These are phyloP conservation scores for Phaseolus lunatus DNA, from an alignment of 306 rosid genomes.

Conservation along the genomic window DNA sequence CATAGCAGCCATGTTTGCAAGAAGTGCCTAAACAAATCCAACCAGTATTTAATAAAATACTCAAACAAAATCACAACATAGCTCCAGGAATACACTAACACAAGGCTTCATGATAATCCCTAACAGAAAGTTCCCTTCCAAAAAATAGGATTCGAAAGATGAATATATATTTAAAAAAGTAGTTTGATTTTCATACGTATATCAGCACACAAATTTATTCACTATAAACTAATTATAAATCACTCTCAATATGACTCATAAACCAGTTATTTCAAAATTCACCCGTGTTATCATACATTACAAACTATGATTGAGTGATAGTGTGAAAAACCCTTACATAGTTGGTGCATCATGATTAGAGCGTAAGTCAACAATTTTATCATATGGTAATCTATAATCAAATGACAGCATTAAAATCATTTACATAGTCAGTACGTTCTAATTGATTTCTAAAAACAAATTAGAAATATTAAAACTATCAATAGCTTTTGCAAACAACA, in stretches of 20 bases:
- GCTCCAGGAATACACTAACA: slow-evolving; percentile 7
- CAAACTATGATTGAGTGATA: neutral
- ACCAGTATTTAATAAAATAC: slow-evolving; percentile 36
- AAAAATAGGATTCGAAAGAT: neutral
- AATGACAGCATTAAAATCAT: neutral
- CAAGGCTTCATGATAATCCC: slow-evolving; percentile 9
- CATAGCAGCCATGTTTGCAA: slow-evolving; percentile 99
- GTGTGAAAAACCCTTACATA: neutral
- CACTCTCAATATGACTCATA: neutral
- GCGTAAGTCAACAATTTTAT: neutral
- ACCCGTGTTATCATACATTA: neutral
- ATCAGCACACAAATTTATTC: neutral
- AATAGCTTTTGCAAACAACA: slow-evolving; percentile 4
- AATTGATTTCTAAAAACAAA: neutral
- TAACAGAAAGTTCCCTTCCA: slow-evolving; percentile 1
- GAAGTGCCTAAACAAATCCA: slow-evolving; percentile 74
- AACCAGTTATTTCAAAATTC: neutral
- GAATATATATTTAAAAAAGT: neutral
- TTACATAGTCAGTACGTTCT: neutral
- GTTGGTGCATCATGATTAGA: neutral
- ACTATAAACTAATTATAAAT: neutral
- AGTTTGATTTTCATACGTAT: neutral
- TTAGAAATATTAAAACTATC: neutral
- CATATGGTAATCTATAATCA: neutral
- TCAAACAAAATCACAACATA: slow-evolving; percentile 16